Evolutionary conservation across 169 alveolate species (phyloP).

Genomic region (Plasmodium gaboni): DNA sequence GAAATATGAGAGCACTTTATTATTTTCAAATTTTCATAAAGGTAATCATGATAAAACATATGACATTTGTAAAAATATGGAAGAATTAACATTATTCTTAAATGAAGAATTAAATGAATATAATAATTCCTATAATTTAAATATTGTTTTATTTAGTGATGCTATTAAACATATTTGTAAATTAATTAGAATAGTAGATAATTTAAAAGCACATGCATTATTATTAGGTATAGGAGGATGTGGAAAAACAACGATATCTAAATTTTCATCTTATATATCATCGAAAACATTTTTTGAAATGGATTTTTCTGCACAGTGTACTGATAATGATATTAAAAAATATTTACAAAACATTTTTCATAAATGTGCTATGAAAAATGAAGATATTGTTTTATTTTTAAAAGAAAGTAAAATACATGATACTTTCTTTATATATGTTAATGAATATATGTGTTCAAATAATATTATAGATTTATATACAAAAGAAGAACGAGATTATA

Average conservation of each 20-base stretch:
- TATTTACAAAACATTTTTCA: conserved; percentile 84
- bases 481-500: conserved; percentile 76
- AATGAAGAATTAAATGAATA: conserved; percentile 94
- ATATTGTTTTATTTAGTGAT: conserved; percentile 96
- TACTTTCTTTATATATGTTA: conserved; percentile 81
- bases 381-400: conserved; percentile 92
- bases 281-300: conserved; percentile 87
- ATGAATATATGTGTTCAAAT: conserved; percentile 82
- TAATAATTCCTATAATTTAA: conserved; percentile 95
- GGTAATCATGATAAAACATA: conserved; percentile 89
- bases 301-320: conserved; percentile 57
- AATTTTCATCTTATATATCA: conserved; percentile 93
- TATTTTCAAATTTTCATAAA: conserved; percentile 81
- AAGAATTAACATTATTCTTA: conserved; percentile 86
- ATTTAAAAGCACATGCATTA: conserved; percentile 95
- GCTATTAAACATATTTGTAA: conserved; percentile 97
- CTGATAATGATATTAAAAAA: conserved; percentile 71
- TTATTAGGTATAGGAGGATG: conserved; percentile 98
- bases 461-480: conserved; percentile 83
- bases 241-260: conserved; percentile 95
- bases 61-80: conserved; percentile 92
- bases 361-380: conserved; percentile 92
- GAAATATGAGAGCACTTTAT: conserved; percentile 27
- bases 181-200: conserved; percentile 93
- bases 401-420: conserved; percentile 89